Conservation (phyloP, 2,329 filamentous ascomycete species). For the Dactylellina sp. region DNA sequence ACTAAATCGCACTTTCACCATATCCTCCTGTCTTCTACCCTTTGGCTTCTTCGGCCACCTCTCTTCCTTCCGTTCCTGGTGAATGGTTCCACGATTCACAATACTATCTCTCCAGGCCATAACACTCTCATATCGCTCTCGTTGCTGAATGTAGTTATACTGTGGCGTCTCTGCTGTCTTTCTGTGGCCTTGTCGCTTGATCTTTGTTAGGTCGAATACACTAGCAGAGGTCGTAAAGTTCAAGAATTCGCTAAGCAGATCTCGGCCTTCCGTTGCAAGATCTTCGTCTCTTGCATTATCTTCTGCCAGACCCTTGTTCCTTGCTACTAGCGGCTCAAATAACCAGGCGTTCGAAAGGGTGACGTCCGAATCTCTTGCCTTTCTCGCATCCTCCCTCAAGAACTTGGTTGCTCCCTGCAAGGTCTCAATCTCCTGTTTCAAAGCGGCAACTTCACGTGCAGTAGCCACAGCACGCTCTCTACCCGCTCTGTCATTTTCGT, state of each 20-base stretch:
- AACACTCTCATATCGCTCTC: constrained; percentile 72
- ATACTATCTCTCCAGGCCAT: constrained; percentile 62
- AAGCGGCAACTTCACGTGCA: constrained; percentile 77
- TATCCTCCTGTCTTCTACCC: constrained; percentile 51
- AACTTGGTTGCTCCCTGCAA: constrained; percentile 75
- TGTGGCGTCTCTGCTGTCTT: constrained; percentile 73
- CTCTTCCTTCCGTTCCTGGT: constrained; percentile 52
- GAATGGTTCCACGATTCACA: constrained; percentile 53
- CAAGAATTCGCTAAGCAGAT: constrained; percentile 74
- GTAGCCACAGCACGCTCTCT: constrained; percentile 77
- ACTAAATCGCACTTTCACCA: constrained; percentile 46
- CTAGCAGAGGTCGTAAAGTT: constrained; percentile 70
- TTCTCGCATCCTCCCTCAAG: constrained; percentile 73
- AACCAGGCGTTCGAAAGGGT: constrained; percentile 74
- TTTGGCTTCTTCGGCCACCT: constrained; percentile 54
- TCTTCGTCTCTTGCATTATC: constrained; percentile 66
- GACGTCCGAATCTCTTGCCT: constrained; percentile 69
- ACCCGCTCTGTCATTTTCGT: constrained; percentile 70
- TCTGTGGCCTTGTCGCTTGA: constrained; percentile 74
- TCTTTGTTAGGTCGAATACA: constrained; percentile 72
- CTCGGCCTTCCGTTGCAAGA: constrained; percentile 73
- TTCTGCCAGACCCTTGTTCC: constrained; percentile 62
- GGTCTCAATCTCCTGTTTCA: constrained; percentile 75
- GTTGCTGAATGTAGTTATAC: constrained; percentile 74
- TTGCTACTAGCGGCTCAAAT: constrained; percentile 70